phyloP scores from a whole-genome alignment of 1,139 yeast genomes.

The Hansenula lynferdii region DNA sequence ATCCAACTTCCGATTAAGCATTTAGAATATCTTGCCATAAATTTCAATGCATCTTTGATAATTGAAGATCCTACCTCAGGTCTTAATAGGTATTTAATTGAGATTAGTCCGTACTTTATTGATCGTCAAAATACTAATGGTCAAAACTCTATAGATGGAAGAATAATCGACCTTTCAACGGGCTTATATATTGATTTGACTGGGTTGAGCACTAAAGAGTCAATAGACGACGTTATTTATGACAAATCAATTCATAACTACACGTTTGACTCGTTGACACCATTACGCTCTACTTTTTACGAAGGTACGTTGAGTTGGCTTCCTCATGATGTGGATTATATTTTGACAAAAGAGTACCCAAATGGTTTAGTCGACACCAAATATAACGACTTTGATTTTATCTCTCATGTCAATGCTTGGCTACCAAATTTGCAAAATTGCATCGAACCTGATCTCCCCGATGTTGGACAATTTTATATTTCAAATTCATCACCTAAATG shows the following conservation, averaged over 20 bases:
- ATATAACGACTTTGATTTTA: slow-evolving; percentile 1
- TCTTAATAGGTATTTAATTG: slow-evolving; percentile 43
- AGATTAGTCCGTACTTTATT: slow-evolving; percentile 36
- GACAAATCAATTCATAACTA: slow-evolving; percentile 11
- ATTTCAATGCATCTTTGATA: slow-evolving; percentile 35
- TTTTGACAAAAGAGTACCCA: slow-evolving; percentile 6
- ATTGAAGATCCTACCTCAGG: slow-evolving; percentile 54
- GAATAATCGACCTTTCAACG: slow-evolving; percentile 60
- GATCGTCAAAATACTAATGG: slow-evolving; percentile 30
- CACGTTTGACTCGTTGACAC: slow-evolving; percentile 7
- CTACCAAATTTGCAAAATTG: neutral
- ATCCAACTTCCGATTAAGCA: slow-evolving; percentile 64
- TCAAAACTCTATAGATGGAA: slow-evolving; percentile 60
- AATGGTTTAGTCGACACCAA: neutral
- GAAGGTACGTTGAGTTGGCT: slow-evolving; percentile 6
- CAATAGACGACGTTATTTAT: neutral
- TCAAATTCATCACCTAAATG: neutral
- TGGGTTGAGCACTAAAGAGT: slow-evolving; percentile 29
- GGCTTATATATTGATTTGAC: slow-evolving; percentile 63
- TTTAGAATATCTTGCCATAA: slow-evolving; percentile 42
- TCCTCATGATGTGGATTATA: slow-evolving; percentile 4
- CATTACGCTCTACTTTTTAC: slow-evolving; percentile 8
- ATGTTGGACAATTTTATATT: neutral
- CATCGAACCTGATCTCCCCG: too few relatives aligned
- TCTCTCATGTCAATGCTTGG: neutral